phyloP scores from a whole-genome alignment of 495 filamentous ascomycete genomes.

The Monascus purpureus region DNA sequence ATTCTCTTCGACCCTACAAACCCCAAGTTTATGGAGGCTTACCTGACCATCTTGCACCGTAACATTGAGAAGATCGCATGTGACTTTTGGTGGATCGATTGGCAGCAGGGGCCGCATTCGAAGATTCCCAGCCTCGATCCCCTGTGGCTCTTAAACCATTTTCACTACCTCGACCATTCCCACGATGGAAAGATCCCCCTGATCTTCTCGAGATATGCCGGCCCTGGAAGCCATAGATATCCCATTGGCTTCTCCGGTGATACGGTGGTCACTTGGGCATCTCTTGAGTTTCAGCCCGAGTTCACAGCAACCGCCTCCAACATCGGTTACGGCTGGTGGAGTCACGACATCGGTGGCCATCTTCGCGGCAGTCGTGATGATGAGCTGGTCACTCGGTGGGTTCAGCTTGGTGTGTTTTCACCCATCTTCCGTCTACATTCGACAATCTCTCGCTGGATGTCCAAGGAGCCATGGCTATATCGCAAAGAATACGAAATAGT shows the following conservation, averaged over 20 bases:
- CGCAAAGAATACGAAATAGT: conserved; percentile 18
- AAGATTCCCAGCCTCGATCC: conserved; percentile 42
- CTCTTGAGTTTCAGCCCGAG: conserved; percentile 45
- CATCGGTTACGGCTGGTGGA: conserved; percentile 54
- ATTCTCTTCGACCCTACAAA: conserved; percentile 40
- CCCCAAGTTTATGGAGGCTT: conserved; percentile 39
- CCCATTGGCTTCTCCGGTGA: conserved; percentile 50
- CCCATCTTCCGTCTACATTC: conserved; percentile 46
- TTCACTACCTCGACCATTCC: conserved; percentile 37
- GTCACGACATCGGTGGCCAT: conserved; percentile 50
- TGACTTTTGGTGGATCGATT: conserved; percentile 52
- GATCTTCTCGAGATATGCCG: conserved; percentile 42
- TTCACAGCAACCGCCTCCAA: conserved; percentile 49
- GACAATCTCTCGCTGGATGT: conserved; percentile 32
- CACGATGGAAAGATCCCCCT: conserved; percentile 14
- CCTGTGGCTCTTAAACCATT: conserved; percentile 50
- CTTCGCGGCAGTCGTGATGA: conserved; percentile 34
- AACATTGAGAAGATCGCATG: conserved; percentile 33
- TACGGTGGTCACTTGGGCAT: conserved; percentile 39
- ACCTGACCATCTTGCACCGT: conserved; percentile 40
- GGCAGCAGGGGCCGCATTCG: conserved; percentile 43
- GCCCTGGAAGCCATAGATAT: conserved; percentile 44
- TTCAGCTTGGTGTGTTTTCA: conserved; percentile 42
- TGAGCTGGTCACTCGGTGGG: conserved; percentile 41
- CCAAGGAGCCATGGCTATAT: conserved; percentile 45